Evolutionary conservation across 257 asterid species (phyloP).

Genomic region (Sherardia arvensis): DNA sequence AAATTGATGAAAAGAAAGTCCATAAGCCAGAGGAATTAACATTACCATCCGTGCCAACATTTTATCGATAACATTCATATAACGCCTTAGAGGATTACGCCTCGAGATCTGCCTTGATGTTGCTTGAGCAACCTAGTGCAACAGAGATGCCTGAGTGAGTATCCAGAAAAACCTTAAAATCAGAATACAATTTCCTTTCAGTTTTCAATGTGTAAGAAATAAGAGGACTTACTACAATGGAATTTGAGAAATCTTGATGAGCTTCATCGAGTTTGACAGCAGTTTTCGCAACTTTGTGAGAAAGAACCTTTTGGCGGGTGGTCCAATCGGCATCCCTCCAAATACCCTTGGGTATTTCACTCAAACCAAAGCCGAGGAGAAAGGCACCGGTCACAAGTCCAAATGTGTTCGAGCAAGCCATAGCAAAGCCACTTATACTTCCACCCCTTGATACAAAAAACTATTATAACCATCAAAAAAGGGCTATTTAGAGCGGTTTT

Average conservation of each 20-base stretch:
- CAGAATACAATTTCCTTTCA: not conserved
- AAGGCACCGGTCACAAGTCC: conserved; percentile 84
- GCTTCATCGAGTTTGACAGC: conserved; percentile 75
- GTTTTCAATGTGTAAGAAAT: not conserved
- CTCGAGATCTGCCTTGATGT: conserved; percentile 75
- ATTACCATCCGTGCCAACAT: conserved; percentile 64
- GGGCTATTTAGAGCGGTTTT: too few relatives aligned
- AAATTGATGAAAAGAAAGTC: not conserved
- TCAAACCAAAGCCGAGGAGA: conserved; percentile 78
- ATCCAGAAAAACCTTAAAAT: not conserved
- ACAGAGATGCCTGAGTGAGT: conserved; percentile 1
- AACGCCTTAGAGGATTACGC: conserved; percentile 67
- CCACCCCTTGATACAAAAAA: conserved; percentile 46
- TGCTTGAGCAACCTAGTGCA: conserved; percentile 64
- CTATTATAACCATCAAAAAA: not conserved
- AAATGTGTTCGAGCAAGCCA: conserved; percentile 86
- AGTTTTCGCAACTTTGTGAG: conserved; percentile 68
- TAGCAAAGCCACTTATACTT: conserved; percentile 63
- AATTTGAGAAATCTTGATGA: conserved; percentile 64
- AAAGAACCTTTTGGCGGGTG: conserved; percentile 51
- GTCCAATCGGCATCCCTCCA: conserved; percentile 81
- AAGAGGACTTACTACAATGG: conserved; percentile 54
- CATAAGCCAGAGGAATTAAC: not conserved
- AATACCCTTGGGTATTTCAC: conserved; percentile 63
- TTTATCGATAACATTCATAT: conserved; percentile 60